phyloP scores from a whole-genome alignment of 2,329 filamentous ascomycete genomes.

The Colletotrichum karsti region DNA sequence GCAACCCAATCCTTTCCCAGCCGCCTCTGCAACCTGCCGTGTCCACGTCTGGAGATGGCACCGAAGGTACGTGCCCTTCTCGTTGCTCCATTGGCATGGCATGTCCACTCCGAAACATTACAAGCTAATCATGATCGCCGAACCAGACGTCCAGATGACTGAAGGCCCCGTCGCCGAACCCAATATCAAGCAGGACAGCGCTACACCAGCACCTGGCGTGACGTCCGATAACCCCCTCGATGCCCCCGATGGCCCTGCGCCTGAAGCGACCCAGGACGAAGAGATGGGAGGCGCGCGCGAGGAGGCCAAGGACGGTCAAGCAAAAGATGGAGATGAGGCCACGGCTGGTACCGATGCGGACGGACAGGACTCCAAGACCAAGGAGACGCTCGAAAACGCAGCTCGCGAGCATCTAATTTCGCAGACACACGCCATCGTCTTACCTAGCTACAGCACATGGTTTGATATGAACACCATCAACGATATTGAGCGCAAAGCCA shows the following conservation, averaged over 20 bases:
- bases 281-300: constrained; percentile 78
- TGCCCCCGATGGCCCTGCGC: constrained; percentile 70
- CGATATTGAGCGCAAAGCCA: constrained; percentile 89
- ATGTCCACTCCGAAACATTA: neutral
- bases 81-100: constrained; percentile 32
- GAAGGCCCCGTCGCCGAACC: constrained; percentile 57
- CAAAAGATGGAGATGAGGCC: constrained; percentile 53
- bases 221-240: constrained; percentile 72
- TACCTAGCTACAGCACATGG: constrained; percentile 98
- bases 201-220: constrained; percentile 63
- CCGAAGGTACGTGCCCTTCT: constrained; percentile 19
- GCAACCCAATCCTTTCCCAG: constrained; percentile 65
- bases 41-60: constrained; percentile 1
- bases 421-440: constrained; percentile 94
- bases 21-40: constrained; percentile 52
- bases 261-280: constrained; percentile 76
- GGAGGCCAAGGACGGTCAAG: constrained; percentile 52
- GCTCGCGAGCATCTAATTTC: constrained; percentile 92
- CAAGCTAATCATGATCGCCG: neutral
- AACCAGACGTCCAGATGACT: constrained; percentile 71
- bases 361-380: constrained; percentile 72
- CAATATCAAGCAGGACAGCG: constrained; percentile 68
- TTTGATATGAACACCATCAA: constrained; percentile 98
- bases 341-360: constrained; percentile 54
- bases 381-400: constrained; percentile 82